phyloP scores from a whole-genome alignment of 352 stramenopile genomes.

The Phytophthora parvispora region DNA sequence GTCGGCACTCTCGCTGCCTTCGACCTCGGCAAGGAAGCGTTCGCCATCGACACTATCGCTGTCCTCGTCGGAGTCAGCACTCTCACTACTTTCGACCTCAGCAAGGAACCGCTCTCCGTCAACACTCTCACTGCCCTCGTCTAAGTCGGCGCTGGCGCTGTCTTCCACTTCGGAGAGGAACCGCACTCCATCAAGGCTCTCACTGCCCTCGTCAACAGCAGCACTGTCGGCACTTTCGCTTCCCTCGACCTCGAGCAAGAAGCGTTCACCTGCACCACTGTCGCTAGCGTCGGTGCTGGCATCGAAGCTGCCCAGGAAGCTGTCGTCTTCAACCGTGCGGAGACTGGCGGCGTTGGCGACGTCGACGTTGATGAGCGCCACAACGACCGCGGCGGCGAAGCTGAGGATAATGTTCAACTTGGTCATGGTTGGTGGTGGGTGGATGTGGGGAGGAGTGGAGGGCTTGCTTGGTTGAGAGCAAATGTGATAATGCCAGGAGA shows the following conservation, averaged over 20 bases:
- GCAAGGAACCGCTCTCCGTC: too few species aligned
- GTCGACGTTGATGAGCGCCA: conserved; percentile 14
- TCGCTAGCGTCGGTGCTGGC: conserved; percentile 9
- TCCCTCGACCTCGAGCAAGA: conserved; percentile 10
- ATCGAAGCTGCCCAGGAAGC: conserved; percentile 17
- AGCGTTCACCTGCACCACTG: conserved; percentile 5
- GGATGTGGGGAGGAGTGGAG: background rate
- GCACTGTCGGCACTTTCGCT: conserved; percentile 5
- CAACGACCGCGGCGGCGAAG: conserved; percentile 15
- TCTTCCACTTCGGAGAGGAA: too few species aligned
- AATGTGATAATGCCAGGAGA: conserved; percentile 15
- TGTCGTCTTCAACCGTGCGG: conserved; percentile 4
- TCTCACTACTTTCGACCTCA: conserved; percentile 3
- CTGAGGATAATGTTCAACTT: conserved; percentile 33
- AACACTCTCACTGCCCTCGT: conserved; percentile 1
- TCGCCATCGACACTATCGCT: conserved; percentile 3
- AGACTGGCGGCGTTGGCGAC: conserved; percentile 18
- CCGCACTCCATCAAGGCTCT: conserved; percentile 1
- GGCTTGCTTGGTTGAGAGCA: conserved; percentile 7
- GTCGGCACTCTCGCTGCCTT: conserved; percentile 1
- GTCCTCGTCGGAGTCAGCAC: too few species aligned
- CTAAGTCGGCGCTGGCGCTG: too few species aligned
- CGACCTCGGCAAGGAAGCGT: conserved; percentile 1
- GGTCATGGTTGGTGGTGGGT: conserved; percentile 19
- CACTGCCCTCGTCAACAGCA: background rate